Conservation (phyloP, 768 basidiomycete species). For the Lenzites betulinus region DNA sequence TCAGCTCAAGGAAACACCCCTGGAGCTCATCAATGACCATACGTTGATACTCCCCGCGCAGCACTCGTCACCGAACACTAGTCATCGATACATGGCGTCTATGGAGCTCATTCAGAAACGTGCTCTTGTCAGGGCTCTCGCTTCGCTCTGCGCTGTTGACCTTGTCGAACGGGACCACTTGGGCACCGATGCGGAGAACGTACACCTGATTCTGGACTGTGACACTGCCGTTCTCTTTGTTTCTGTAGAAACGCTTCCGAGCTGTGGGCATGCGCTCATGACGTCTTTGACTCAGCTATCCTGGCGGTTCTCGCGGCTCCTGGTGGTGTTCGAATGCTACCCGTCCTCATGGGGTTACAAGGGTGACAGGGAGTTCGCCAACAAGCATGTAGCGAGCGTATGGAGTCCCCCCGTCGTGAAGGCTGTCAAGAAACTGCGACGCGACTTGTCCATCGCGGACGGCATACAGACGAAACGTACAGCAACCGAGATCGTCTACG, state of each 20-base stretch:
- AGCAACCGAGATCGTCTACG: conserved; percentile 48
- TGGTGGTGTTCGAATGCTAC: conserved; percentile 62
- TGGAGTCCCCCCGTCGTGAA: conserved; percentile 71
- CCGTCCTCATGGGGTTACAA: conserved; percentile 45
- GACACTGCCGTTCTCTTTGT: conserved; percentile 58
- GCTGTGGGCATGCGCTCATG: conserved; percentile 47
- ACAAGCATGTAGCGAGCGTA: conserved; percentile 4
- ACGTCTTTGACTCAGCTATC: conserved; percentile 53
- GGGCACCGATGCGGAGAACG: conserved; percentile 37
- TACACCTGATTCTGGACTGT: conserved; percentile 69
- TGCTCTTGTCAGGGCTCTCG: conserved; percentile 54
- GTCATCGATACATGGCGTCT: conserved; percentile 71
- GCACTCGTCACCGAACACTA: conserved; percentile 39
- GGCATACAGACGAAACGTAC: conserved; percentile 54
- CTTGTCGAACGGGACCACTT: conserved; percentile 68
- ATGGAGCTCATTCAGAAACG: conserved; percentile 70
- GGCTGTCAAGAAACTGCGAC: conserved; percentile 65
- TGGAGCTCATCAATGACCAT: conserved; percentile 23
- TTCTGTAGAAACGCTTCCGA: conserved; percentile 48
- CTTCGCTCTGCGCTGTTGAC: conserved; percentile 48
- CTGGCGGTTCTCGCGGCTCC: conserved; percentile 58
- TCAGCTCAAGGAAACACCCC: conserved; percentile 6
- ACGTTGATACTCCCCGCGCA: conserved; percentile 22
- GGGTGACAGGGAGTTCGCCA: conserved; percentile 17
- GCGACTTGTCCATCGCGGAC: conserved; percentile 63